Evolutionary conservation across 768 basidiomycete genomes (phyloP).

Genomic region (Fomitopsis serialis): DNA sequence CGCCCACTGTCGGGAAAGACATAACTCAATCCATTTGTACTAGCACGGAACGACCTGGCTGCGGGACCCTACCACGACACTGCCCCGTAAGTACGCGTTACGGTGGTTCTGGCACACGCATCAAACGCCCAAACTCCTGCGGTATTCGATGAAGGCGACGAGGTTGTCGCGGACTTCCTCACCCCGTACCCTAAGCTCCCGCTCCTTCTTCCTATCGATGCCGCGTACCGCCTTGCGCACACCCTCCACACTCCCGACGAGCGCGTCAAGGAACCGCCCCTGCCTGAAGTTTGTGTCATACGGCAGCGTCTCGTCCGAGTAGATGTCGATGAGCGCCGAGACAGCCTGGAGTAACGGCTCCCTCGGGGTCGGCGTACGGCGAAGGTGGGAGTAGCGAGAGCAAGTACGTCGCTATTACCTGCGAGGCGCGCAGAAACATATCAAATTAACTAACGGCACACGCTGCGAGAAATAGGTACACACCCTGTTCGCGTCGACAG

Average conservation of each 20-base stretch:
- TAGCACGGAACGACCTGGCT: too few species aligned
- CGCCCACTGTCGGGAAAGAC: too few species aligned
- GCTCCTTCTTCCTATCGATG: constrained; percentile 64
- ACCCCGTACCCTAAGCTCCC: constrained; percentile 59
- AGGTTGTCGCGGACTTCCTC: constrained; percentile 77
- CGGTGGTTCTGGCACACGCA: not conserved
- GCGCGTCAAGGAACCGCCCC: constrained; percentile 47
- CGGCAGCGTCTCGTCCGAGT: constrained; percentile 76
- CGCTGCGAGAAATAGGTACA: constrained; percentile 8
- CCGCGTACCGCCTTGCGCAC: constrained; percentile 56
- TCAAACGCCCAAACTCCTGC: constrained; percentile 47
- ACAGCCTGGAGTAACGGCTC: constrained; percentile 74
- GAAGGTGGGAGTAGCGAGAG: constrained; percentile 54
- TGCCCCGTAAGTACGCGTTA: not conserved
- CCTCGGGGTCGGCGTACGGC: constrained; percentile 37
- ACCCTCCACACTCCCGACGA: constrained; percentile 56
- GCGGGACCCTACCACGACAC: too few species aligned
- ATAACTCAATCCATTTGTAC: too few species aligned
- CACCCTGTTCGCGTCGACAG: constrained; percentile 64
- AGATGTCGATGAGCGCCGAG: constrained; percentile 88
- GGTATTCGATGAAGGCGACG: constrained; percentile 70
- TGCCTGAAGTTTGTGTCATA: constrained; percentile 81
- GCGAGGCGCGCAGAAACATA: not conserved
- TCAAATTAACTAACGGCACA: not conserved
- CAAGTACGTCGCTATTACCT: constrained; percentile 64